Evolutionary conservation across 1,284 basidiomycete species (phyloP).

Genomic region (Ustanciosporium gigantosporum): DNA sequence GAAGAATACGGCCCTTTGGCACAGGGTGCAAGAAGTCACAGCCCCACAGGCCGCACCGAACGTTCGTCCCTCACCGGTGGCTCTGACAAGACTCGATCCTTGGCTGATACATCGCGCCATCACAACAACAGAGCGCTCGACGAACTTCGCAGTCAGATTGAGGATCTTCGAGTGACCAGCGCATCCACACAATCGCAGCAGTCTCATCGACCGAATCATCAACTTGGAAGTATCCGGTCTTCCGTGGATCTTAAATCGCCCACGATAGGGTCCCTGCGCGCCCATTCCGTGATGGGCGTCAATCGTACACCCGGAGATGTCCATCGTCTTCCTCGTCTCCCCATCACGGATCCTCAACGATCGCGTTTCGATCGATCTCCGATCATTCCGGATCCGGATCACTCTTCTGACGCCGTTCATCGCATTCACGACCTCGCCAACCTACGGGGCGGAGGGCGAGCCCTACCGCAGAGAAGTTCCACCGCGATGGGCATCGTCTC

Average conservation of each 20-base stretch:
- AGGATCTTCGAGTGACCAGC: constrained; percentile 11
- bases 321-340: constrained; percentile 15
- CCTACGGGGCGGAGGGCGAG: constrained; percentile 7
- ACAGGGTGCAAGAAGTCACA: constrained; percentile 2
- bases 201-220: too few species aligned
- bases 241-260: constrained; percentile 23
- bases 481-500: constrained; percentile 18
- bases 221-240: constrained; percentile 4
- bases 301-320: constrained; percentile 13
- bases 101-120: constrained; percentile 5
- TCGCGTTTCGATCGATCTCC: constrained; percentile 15
- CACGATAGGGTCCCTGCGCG: constrained; percentile 8
- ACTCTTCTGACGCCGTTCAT: constrained; percentile 16
- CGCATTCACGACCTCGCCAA: constrained; percentile 28
- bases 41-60: constrained; percentile 14
- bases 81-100: constrained; percentile 12
- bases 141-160: constrained; percentile 15
- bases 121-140: constrained; percentile 7
- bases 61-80: constrained; percentile 12
- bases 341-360: constrained; percentile 26
- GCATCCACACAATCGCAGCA: neutral
- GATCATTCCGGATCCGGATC: constrained; percentile 6
- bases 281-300: constrained; percentile 25
- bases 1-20: neutral
- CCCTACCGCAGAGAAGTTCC: constrained; percentile 10